Evolutionary conservation across 768 basidiomycete genomes (phyloP).

Genomic region (Termitomyces sp.): DNA sequence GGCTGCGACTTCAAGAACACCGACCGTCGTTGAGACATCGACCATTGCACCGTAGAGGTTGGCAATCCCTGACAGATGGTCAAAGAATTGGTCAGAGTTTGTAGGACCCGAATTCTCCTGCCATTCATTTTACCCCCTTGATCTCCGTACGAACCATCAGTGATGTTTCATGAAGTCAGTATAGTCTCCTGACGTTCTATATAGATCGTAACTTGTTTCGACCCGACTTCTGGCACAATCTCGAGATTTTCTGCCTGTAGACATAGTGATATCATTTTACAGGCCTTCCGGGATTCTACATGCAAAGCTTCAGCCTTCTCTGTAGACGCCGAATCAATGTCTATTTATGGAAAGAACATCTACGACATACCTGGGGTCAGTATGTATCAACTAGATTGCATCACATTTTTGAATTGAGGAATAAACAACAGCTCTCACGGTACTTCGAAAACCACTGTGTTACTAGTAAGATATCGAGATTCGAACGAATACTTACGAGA

Average conservation of each 20-base stretch:
- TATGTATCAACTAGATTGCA: background rate
- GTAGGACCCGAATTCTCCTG: background rate
- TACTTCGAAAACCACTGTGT: background rate
- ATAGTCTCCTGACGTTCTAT: background rate
- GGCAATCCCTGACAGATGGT: background rate
- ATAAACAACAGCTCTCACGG: background rate
- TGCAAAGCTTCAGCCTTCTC: background rate
- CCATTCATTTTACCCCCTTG: background rate
- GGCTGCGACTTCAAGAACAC: background rate
- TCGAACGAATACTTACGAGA: background rate
- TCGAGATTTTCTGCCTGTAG: background rate
- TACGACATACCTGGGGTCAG: background rate
- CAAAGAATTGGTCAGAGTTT: background rate
- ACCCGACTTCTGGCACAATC: background rate
- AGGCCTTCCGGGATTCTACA: background rate
- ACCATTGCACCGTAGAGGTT: background rate
- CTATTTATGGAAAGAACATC: background rate
- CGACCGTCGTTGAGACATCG: background rate
- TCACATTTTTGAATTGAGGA: background rate
- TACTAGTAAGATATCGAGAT: background rate
- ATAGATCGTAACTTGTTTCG: background rate
- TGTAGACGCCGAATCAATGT: background rate
- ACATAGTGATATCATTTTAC: background rate
- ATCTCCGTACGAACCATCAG: background rate
- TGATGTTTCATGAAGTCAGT: background rate